Conservation (phyloP, 805 yeast species). For the Starmerella apis region DNA sequence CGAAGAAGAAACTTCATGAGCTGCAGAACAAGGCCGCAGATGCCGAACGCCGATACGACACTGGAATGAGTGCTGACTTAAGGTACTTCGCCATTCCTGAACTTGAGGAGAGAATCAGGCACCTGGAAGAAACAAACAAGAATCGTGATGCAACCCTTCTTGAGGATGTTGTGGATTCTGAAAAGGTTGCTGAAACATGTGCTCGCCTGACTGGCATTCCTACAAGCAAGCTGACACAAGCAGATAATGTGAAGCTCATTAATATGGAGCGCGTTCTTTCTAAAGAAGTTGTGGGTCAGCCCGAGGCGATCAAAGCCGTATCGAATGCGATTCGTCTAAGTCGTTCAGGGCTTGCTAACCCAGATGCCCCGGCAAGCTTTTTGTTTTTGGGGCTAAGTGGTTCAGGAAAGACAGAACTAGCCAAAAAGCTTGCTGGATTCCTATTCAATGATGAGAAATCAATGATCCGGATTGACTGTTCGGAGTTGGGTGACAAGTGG, state of each 20-base stretch:
- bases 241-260: conserved; percentile 86
- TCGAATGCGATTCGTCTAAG: conserved; percentile 87
- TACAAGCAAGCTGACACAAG: conserved; percentile 84
- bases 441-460: conserved; percentile 92
- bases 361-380: conserved; percentile 93
- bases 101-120: conserved; percentile 59
- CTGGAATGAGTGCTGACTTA: conserved; percentile 88
- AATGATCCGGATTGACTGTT: conserved; percentile 95
- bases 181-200: conserved; percentile 91
- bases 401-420: conserved; percentile 96
- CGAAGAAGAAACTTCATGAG: conserved; percentile 85
- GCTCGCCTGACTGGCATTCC: conserved; percentile 96
- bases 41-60: conserved; percentile 95
- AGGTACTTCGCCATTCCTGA: conserved; percentile 97
- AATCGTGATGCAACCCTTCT: conserved; percentile 55
- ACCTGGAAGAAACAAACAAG: conserved; percentile 69
- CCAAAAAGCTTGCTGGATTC: conserved; percentile 93
- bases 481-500: conserved; percentile 91
- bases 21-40: conserved; percentile 85
- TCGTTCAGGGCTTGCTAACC: conserved; percentile 91
- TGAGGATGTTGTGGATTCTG: conserved; percentile 83
- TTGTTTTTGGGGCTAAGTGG: conserved; percentile 91
- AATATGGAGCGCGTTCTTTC: conserved; percentile 86
- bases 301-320: conserved; percentile 92
- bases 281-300: conserved; percentile 82